phyloP scores from a whole-genome alignment of 257 asterid genomes.

The Scutellaria barbata region DNA sequence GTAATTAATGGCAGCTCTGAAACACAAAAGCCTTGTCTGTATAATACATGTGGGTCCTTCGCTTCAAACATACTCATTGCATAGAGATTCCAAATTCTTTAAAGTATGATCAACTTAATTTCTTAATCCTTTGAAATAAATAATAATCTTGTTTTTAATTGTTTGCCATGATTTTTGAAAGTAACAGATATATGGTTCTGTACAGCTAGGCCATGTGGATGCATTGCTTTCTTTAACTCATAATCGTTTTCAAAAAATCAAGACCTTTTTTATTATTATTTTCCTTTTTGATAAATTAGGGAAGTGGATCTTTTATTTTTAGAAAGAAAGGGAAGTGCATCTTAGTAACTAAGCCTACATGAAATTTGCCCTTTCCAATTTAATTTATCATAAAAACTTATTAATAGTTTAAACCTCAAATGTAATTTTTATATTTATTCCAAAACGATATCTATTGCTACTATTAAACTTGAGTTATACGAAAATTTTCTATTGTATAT shows the following conservation, averaged over 20 bases:
- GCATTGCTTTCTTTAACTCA: slow-evolving; percentile 32
- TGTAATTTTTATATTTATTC: no score
- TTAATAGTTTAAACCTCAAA: no score
- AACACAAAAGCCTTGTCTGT: slow-evolving; percentile 32
- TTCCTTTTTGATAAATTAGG: background rate
- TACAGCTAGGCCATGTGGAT: slow-evolving; percentile 76
- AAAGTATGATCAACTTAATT: slow-evolving; percentile 28
- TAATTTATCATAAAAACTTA: no score
- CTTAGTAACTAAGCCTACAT: no score
- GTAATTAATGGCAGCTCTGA: slow-evolving; percentile 58
- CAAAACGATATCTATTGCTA: no score
- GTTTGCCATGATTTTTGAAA: slow-evolving; percentile 35
- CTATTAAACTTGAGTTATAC: no score
- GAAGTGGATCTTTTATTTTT: background rate
- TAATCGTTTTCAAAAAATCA: background rate
- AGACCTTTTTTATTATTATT: no score
- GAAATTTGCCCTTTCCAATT: no score
- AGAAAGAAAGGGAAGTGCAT: background rate
- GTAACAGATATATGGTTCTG: slow-evolving; percentile 45
- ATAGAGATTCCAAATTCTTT: slow-evolving; percentile 45
- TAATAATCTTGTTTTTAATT: background rate
- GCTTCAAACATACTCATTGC: slow-evolving; percentile 60
- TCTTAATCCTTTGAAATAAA: slow-evolving; percentile 5
- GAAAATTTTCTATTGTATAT: no score
- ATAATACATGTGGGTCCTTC: slow-evolving; percentile 52